Percentiles rank a stretch among this genome's conserved stretches.
These are phyloP conservation scores for Pterocarpus macrocarpus DNA, from an alignment of 306 rosid species.

Conservation along the genomic window DNA sequence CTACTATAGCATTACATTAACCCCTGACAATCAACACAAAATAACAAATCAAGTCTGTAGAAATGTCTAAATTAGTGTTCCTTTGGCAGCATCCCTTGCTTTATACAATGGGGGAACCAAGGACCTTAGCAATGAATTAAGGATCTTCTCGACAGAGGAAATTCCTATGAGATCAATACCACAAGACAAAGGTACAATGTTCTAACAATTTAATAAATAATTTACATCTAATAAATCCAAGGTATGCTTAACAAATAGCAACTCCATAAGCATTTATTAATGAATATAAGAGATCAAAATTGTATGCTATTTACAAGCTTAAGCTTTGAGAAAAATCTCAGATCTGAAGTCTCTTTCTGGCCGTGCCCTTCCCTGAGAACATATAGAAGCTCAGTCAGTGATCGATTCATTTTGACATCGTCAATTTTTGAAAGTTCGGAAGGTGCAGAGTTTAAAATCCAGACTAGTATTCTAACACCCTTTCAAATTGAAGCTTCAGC, in stretches of 20 bases:
- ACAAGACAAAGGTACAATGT: too few relatives aligned
- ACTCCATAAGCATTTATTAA: neutral
- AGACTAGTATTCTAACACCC: too few relatives aligned
- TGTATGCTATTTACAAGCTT: slow-evolving; percentile 2
- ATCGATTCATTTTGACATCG: slow-evolving; percentile 14
- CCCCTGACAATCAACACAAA: neutral
- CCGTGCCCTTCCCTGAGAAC: neutral
- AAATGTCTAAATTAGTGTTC: neutral
- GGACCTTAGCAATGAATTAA: too few relatives aligned
- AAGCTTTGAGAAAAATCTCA: neutral
- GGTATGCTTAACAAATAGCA: too few relatives aligned
- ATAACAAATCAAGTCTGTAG: neutral
- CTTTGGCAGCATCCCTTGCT: neutral
- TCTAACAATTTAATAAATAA: too few relatives aligned
- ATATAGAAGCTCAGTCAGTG: neutral
- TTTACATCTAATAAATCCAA: too few relatives aligned
- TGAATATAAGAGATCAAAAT: neutral
- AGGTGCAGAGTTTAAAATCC: neutral
- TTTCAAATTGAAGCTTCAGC: too few relatives aligned
- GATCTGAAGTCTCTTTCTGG: neutral
- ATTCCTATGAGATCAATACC: too few relatives aligned
- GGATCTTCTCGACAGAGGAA: too few relatives aligned
- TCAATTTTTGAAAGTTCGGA: neutral
- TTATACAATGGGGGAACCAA: too few relatives aligned
- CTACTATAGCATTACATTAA: neutral